phyloP scores from a whole-genome alignment of 148 eudicot genomes.

The Fagopyrum esculentum region DNA sequence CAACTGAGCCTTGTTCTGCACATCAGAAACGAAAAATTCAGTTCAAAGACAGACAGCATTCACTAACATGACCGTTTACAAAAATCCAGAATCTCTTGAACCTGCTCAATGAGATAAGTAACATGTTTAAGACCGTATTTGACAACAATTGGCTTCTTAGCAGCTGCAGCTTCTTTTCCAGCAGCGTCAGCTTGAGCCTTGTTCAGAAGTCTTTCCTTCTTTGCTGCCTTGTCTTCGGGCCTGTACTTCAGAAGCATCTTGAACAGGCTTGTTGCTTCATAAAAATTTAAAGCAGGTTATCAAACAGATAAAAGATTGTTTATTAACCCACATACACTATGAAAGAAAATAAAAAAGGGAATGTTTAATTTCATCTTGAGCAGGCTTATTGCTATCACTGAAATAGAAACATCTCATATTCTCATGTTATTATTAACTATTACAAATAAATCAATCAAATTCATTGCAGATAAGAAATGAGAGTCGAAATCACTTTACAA shows the following conservation, averaged over 20 bases:
- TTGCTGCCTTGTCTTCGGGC: slow-evolving; percentile 49
- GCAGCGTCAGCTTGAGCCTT: slow-evolving; percentile 89
- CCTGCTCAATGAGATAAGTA: slow-evolving; percentile 89
- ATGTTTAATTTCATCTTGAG: too few relatives aligned
- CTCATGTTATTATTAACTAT: too few relatives aligned
- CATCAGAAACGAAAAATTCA: neutral
- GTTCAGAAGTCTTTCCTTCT: slow-evolving; percentile 53
- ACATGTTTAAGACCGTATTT: slow-evolving; percentile 89
- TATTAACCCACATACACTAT: neutral
- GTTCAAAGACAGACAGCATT: neutral
- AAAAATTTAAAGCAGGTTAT: neutral
- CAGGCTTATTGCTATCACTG: too few relatives aligned
- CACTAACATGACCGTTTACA: neutral
- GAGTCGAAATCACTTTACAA: too few relatives aligned
- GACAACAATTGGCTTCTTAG: slow-evolving; percentile 83
- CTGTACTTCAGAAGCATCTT: slow-evolving; percentile 55
- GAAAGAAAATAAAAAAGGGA: neutral
- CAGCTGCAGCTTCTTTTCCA: slow-evolving; percentile 52
- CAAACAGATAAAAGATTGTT: neutral
- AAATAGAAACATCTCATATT: too few relatives aligned
- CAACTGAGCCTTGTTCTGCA: slow-evolving; percentile 85
- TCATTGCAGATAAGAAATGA: too few relatives aligned
- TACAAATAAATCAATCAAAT: too few relatives aligned
- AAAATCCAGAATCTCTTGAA: slow-evolving; percentile 2
- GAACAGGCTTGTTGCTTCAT: slow-evolving; percentile 28